Evolutionary conservation across 1,284 basidiomycete genomes (phyloP), one percentile per base, ranked within the genome.

Genomic region (Ceratobasidium sp.): DNA sequence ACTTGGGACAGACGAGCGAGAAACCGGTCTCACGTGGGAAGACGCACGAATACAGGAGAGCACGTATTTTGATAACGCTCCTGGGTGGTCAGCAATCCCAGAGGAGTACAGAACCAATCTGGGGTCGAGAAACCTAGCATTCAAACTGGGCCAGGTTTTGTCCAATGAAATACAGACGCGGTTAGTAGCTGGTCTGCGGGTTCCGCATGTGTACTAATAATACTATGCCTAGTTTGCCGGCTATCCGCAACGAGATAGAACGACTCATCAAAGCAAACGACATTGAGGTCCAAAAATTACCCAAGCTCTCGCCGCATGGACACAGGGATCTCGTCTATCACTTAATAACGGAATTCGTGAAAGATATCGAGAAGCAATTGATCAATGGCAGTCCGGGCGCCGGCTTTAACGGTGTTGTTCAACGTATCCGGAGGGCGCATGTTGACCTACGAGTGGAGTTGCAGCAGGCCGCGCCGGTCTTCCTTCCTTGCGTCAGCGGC

Each of bases 1-100:
- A n/a, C 85, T 86, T 0, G 83, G 88, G 67, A 87, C 89, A 71
- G 79, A 76, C 2, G 84, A 87, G 70, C 82, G 88, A 0, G 73
- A 74, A 12, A 73, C 75, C 6, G 76, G 77, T 0, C 77, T 83
- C 3, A 77, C 81, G 0, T 75, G 77, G 6, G 64, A 75, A 0
- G 80, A 80, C 15, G 80, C 83, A 0, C 81, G 85, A 49, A 72
- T 70, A 4, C 75, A 77, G 0, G 84, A 85, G 17, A 57, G 73
- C 0, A 69, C 78, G 0, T 89, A 83, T 72, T 89, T 90, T 72
- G 75, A 79, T 12, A 76, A 70, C 0, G 85, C 78, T 0, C 7
- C 74, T 0, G 87, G 87, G 0, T 90, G 88, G 88, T 79, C 74
- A 22, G 75, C 73, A 0, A 78, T 86, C 1, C 22, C 72, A 0